phyloP scores from a whole-genome alignment of 1,284 basidiomycete species.

The Cutaneotrichosporon cavernicola region DNA sequence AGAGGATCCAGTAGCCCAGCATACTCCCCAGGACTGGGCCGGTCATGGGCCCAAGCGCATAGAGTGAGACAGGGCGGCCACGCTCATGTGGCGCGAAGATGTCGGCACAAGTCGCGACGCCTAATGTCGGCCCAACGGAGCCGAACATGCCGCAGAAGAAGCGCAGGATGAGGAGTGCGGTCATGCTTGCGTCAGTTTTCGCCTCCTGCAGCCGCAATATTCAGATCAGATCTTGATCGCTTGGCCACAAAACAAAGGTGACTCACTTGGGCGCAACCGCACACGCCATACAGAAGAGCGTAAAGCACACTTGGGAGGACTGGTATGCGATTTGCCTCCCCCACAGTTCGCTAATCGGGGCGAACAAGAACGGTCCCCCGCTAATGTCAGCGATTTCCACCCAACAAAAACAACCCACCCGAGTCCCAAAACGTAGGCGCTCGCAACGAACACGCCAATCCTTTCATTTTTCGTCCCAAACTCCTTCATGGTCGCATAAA shows the following conservation, averaged over 20 bases:
- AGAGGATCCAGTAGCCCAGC: conserved; percentile 50
- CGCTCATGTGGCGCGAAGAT: conserved; percentile 46
- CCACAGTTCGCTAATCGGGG: conserved; percentile 55
- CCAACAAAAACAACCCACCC: conserved; percentile 32
- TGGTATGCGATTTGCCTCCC: conserved; percentile 54
- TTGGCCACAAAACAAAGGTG: neutral
- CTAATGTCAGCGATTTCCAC: conserved; percentile 26
- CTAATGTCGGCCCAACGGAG: conserved; percentile 47
- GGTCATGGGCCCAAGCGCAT: conserved; percentile 49
- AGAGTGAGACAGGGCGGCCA: conserved; percentile 47
- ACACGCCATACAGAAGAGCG: conserved; percentile 46
- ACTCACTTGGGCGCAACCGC: conserved; percentile 45
- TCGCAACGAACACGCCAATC: conserved; percentile 43
- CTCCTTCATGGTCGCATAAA: conserved; percentile 37
- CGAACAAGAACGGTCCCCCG: conserved; percentile 55
- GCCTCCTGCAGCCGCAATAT: no score
- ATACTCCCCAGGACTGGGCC: conserved; percentile 49
- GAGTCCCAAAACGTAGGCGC: conserved; percentile 48
- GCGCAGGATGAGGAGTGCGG: conserved; percentile 43
- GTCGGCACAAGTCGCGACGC: conserved; percentile 52
- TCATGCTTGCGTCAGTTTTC: conserved; percentile 29
- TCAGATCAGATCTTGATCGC: conserved; percentile 11
- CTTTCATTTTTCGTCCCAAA: conserved; percentile 42
- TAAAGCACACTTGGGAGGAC: conserved; percentile 36
- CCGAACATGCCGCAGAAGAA: conserved; percentile 49